Percentiles rank a stretch among this genome's conserved stretches.
Evolutionary conservation across 768 basidiomycete species (phyloP).

Genomic region (Panaeolus cyanescens): DNA sequence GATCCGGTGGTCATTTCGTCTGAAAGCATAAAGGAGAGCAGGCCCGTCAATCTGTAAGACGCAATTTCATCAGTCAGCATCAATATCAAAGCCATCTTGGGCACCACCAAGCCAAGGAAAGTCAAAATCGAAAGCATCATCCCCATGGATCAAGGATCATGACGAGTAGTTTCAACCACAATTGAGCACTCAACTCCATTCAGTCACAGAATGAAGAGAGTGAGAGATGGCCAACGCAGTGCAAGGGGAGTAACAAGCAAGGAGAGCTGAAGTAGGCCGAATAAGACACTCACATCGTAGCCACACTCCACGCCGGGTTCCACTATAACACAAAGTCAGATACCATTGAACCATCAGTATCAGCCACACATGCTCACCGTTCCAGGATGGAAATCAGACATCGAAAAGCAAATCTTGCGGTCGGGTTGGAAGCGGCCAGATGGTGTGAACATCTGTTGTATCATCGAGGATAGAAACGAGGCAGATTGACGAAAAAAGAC

Average conservation of each 20-base stretch:
- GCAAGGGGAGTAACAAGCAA: constrained; percentile 6
- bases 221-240: not conserved
- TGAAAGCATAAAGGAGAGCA: constrained; percentile 92
- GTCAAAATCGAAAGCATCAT: constrained; percentile 2
- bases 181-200: not conserved
- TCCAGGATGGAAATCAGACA: constrained; percentile 95
- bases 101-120: not conserved
- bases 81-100: not conserved
- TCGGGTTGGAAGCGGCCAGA: constrained; percentile 90
- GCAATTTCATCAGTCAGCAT: constrained; percentile 9
- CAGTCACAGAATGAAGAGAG: not conserved
- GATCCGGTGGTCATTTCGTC: constrained; percentile 83
- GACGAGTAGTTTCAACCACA: not conserved
- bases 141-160: not conserved
- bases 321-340: constrained; percentile 49
- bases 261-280: constrained; percentile 8
- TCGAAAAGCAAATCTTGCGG: constrained; percentile 97
- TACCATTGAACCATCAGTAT: not conserved
- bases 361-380: constrained; percentile 53
- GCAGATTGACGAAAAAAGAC: too few relatives aligned
- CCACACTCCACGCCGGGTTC: constrained; percentile 96
- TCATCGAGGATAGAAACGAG: too few relatives aligned
- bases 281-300: constrained; percentile 76
- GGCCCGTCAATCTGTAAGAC: constrained; percentile 78
- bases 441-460: constrained; percentile 80